Percentiles rank a stretch among this genome's conserved stretches.
These are phyloP conservation scores for Stagonosporopsis chrysanthemi DNA, from an alignment of 2,329 filamentous ascomycete genomes.

Conservation along the genomic window DNA sequence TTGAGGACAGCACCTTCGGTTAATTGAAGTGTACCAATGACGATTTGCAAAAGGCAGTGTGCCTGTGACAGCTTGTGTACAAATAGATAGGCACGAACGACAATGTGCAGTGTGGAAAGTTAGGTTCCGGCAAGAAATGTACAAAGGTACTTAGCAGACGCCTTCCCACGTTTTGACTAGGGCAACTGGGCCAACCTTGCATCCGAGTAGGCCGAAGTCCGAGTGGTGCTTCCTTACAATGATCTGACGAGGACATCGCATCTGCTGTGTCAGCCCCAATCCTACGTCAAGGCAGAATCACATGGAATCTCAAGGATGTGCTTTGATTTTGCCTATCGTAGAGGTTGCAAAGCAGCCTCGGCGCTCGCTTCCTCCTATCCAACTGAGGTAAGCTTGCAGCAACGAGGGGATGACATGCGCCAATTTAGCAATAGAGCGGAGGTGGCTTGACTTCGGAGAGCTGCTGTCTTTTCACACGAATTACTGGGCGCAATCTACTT, in stretches of 20 bases:
- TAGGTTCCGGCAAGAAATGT: not conserved
- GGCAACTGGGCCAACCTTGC: not conserved
- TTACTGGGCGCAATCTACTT: not conserved
- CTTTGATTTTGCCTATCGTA: not conserved
- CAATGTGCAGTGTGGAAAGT: not conserved
- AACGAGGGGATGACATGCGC: not conserved
- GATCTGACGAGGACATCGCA: not conserved
- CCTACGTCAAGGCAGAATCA: constrained; percentile 1
- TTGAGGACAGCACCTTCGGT: not conserved
- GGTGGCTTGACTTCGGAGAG: not conserved
- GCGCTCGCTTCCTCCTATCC: not conserved
- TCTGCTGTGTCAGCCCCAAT: not conserved
- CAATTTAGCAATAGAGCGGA: not conserved
- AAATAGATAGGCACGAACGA: not conserved
- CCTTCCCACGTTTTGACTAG: constrained; percentile 12
- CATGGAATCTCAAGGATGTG: not conserved
- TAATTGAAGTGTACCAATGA: not conserved
- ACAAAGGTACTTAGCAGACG: constrained; percentile 1
- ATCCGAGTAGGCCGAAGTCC: constrained; percentile 1
- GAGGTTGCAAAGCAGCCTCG: not conserved
- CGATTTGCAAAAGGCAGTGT: not conserved
- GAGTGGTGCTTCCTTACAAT: not conserved
- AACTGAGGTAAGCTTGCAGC: not conserved
- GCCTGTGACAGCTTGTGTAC: not conserved
- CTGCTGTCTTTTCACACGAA: no score